These are phyloP conservation scores for Rhododendron vialii DNA, from an alignment of 148 eudicot genomes.

Conservation along the genomic window DNA sequence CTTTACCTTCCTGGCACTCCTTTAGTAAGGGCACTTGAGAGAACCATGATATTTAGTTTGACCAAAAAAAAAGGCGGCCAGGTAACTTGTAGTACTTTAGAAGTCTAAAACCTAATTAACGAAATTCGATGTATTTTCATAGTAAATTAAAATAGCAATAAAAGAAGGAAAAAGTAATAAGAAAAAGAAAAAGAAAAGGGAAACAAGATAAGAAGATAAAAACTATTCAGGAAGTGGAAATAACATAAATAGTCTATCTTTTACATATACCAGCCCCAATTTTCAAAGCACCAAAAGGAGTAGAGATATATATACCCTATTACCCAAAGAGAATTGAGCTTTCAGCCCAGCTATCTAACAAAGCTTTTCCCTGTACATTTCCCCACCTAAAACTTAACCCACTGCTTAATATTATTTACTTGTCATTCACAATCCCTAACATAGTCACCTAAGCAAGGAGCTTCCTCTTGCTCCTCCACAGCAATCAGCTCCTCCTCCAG, in stretches of 20 bases:
- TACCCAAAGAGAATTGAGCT: not conserved
- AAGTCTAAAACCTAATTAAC: too few relatives aligned
- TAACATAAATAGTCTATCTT: not conserved
- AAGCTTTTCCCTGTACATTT: constrained; percentile 13
- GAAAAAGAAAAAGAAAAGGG: not conserved
- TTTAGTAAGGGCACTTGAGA: too few relatives aligned
- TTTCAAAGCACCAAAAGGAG: not conserved
- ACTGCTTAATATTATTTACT: constrained; percentile 3
- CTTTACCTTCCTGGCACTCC: too few relatives aligned
- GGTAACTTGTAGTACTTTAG: too few relatives aligned
- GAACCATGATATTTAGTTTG: too few relatives aligned
- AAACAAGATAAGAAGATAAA: not conserved
- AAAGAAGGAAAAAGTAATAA: too few relatives aligned
- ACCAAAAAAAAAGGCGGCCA: too few relatives aligned
- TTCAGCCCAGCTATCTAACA: not conserved
- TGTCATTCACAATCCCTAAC: not conserved
- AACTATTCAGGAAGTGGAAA: not conserved
- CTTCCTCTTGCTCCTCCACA: constrained; percentile 6
- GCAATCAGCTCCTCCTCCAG: not conserved
- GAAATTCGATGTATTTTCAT: too few relatives aligned
- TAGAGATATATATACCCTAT: not conserved
- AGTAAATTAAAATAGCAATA: too few relatives aligned
- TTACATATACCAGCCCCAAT: not conserved
- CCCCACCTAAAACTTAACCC: not conserved
- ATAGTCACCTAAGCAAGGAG: constrained; percentile 1